phyloP scores from a whole-genome alignment of 2,329 filamentous ascomycete species.

The Pseudogymnoascus sp. region DNA sequence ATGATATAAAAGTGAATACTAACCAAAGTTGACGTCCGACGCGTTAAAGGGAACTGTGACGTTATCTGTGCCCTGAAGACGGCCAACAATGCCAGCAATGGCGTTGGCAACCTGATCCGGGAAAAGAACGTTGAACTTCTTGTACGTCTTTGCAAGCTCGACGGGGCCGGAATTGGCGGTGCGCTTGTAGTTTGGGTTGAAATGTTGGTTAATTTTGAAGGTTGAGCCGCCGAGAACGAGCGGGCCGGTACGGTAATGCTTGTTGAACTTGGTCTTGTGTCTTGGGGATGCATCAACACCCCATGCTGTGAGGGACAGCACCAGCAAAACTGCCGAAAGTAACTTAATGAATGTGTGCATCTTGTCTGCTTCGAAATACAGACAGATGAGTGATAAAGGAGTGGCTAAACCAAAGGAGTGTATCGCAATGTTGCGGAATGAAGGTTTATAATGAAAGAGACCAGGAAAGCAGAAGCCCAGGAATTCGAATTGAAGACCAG shows the following conservation, averaged over 20 bases:
- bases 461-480: background rate
- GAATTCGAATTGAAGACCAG: slow-evolving; percentile 1
- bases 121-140: slow-evolving; percentile 28
- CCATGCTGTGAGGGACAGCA: background rate
- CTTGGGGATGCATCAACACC: background rate
- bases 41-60: slow-evolving; percentile 8
- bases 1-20: background rate
- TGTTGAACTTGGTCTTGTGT: background rate
- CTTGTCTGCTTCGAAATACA: slow-evolving; percentile 5
- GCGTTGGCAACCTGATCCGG: slow-evolving; percentile 22
- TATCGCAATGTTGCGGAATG: slow-evolving; percentile 1
- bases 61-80: slow-evolving; percentile 9
- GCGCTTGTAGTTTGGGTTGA: slow-evolving; percentile 24
- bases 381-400: slow-evolving; percentile 5
- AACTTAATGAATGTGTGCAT: slow-evolving; percentile 6
- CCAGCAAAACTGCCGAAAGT: background rate
- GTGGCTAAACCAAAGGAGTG: slow-evolving; percentile 1
- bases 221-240: background rate
- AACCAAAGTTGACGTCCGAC: background rate
- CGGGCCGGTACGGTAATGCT: background rate
- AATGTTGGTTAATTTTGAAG: slow-evolving; percentile 14
- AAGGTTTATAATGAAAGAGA: background rate
- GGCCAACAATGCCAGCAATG: slow-evolving; percentile 1
- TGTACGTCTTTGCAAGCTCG: slow-evolving; percentile 25
- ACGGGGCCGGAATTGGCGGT: slow-evolving; percentile 19